Evolutionary conservation across 805 yeast species (phyloP), one percentile per base, ranked within the genome.

Genomic region (Yamadazyma kitorensis): DNA sequence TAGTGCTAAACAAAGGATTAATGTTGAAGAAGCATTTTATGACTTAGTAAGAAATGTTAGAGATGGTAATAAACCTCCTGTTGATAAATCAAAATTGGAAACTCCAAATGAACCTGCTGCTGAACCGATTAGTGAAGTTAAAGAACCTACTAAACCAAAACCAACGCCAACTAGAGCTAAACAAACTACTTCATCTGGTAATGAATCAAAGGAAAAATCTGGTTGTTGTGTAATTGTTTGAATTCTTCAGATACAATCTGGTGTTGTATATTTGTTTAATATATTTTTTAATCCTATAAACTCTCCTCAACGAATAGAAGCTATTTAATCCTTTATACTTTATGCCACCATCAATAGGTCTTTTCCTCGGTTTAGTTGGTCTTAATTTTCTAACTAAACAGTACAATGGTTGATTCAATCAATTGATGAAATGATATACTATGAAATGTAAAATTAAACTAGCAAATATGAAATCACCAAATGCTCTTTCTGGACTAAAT

Each of bases 361-460:
- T n/a, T n/a, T n/a, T n/a, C n/a, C n/a, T n/a, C n/a, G n/a, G n/a
- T n/a, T n/a, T n/a, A n/a, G n/a, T n/a, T n/a, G n/a, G n/a, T n/a
- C n/a, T n/a, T n/a, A n/a, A n/a, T n/a, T n/a, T n/a, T n/a, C n/a
- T n/a, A n/a, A n/a, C n/a, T n/a, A n/a, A n/a, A n/a, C n/a, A n/a
- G n/a, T n/a, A n/a, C n/a, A n/a, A n/a, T n/a, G n/a, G n/a, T n/a
- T n/a, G n/a, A n/a, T n/a, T n/a, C n/a, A n/a, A n/a, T n/a, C n/a
- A 91, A 61, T 91, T 91, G 52, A 91, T 86, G 60, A 93, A 93
- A 60, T 94, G 98, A 55, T 78, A 76, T 23, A 85, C 86, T 30
- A 87, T 77, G 57, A 93, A 93, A 63, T 93, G 98, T 41, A 93
- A 70, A 25, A 89, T 69, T 64, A 93, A 69, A 58, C 95, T 83